Percentiles rank a stretch among this genome's conserved stretches.
These are phyloP conservation scores for Rhizoclosmatium sp. DNA, from an alignment of 192 early-diverging fungal species.

Conservation along the genomic window DNA sequence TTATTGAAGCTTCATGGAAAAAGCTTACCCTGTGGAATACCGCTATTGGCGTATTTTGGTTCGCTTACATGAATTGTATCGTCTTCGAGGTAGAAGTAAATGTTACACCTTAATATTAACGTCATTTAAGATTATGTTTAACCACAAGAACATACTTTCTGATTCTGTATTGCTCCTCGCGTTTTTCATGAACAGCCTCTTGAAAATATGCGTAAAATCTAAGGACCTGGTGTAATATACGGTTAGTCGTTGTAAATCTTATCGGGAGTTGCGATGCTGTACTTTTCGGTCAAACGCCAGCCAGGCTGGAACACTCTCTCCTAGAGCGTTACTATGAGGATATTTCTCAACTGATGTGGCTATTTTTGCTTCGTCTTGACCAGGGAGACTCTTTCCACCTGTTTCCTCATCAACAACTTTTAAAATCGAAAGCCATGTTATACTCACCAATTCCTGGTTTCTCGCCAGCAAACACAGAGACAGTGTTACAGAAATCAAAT, in stretches of 20 bases:
- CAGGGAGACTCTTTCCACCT: conserved; percentile 55
- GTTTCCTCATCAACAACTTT: background rate
- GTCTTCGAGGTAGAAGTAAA: conserved; percentile 69
- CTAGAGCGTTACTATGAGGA: conserved; percentile 44
- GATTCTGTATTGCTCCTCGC: conserved; percentile 67
- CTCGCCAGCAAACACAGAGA: conserved; percentile 55
- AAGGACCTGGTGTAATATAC: conserved; percentile 48
- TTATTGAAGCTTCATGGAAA: background rate
- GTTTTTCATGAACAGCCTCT: conserved; percentile 62
- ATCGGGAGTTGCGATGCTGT: background rate
- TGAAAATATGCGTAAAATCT: conserved; percentile 70
- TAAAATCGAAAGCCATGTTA: background rate
- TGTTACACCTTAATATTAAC: conserved; percentile 53
- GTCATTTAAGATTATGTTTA: background rate
- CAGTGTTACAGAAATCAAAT: conserved; percentile 64
- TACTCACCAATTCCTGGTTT: conserved; percentile 60
- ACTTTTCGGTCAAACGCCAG: conserved; percentile 68
- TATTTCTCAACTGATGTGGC: conserved; percentile 60
- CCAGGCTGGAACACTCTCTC: conserved; percentile 59
- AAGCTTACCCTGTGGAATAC: conserved; percentile 63
- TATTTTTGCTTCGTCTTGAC: conserved; percentile 52
- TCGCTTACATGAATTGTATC: conserved; percentile 69
- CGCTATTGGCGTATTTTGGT: conserved; percentile 62
- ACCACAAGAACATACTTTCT: conserved; percentile 47
- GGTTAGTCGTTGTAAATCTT: background rate